Base-by-base conservation (phyloP, 257 asterid species). In the Plectranthus barbatus region DNA sequence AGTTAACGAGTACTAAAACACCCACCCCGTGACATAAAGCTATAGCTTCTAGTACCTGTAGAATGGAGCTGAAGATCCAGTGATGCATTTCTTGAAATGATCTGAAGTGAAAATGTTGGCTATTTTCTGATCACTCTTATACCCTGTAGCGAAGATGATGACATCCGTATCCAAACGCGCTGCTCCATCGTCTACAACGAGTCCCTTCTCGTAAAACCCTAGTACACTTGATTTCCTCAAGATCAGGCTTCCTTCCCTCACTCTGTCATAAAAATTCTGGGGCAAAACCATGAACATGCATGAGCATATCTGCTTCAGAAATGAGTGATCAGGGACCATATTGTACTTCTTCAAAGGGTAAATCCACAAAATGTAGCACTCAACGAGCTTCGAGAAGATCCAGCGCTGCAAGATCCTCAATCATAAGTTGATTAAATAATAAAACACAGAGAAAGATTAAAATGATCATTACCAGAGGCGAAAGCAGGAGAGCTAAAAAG, bases 241-340 rank as follows among this genome's bases (percentile, higher is more conserved):
- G 57, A 80, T 26, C 6, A 85, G 70, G 64, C 81, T 79, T 0
- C 90, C 82, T 48, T 83, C 86, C 23, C 62, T 66, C 26, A 80
- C 90, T 51, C 67, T 74, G 13, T 64, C 73, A 1, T 83, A 85
- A 66, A 83, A 85, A 6, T 63, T 23, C 7, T 47, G 56, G 1
- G 94, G 90, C 79, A 85, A 60, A 9, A 83, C 70, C 56, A 83
- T 79, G 54, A 77, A 71, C 83, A 68, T 83, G 58, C 94, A 85
- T 1, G 90, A 74, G 40, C 57, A 53, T 36, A 85, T 71, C 37
- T 85, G 90, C 37, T 37, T 39, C 23, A 85, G 79, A 71, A 76
- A 85, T 0, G 68, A 54, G 51, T 80, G 86, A 1, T 79, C 74
- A 0, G 87, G 90, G 19, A 83, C 59, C 83, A 81, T 75, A 10